phyloP scores from a whole-genome alignment of 1,284 basidiomycete species.

The Mycosarcoma mackinlayi region DNA sequence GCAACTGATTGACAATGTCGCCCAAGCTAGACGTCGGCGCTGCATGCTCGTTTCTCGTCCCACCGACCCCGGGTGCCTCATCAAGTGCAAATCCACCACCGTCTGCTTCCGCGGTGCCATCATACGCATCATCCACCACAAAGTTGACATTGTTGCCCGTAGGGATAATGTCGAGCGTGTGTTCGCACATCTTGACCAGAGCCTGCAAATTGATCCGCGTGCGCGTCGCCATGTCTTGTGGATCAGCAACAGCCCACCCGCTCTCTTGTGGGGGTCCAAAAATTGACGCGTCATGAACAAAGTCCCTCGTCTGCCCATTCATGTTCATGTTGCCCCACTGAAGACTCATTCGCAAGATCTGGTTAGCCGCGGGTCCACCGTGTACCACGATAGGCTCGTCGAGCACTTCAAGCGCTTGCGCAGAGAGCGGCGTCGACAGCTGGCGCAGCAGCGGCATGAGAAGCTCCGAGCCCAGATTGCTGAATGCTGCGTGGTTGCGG shows the following conservation, averaged over 20 bases:
- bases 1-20: constrained; percentile 63
- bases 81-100: constrained; percentile 31
- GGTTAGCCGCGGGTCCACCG: constrained; percentile 81
- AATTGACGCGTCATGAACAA: constrained; percentile 50
- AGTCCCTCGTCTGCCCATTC: constrained; percentile 37
- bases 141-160: constrained; percentile 60
- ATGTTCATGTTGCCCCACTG: constrained; percentile 53
- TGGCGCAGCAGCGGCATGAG: constrained; percentile 89
- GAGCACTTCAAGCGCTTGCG: constrained; percentile 87
- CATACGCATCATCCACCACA: constrained; percentile 55
- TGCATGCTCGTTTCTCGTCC: constrained; percentile 15
- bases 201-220: constrained; percentile 61
- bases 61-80: constrained; percentile 35
- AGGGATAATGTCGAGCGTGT: constrained; percentile 52
- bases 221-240: constrained; percentile 58
- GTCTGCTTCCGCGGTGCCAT: constrained; percentile 30
- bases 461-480: constrained; percentile 82
- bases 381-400: constrained; percentile 83
- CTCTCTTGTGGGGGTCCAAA: constrained; percentile 60
- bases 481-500: constrained; percentile 74
- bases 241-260: constrained; percentile 62
- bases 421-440: constrained; percentile 83
- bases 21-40: constrained; percentile 44
- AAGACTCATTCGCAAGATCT: constrained; percentile 83
- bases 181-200: constrained; percentile 62